Evolutionary conservation across 345 rosid genomes (phyloP), one percentile per base, ranked within the genome.

Genomic region (Stellera chamaejasme): DNA sequence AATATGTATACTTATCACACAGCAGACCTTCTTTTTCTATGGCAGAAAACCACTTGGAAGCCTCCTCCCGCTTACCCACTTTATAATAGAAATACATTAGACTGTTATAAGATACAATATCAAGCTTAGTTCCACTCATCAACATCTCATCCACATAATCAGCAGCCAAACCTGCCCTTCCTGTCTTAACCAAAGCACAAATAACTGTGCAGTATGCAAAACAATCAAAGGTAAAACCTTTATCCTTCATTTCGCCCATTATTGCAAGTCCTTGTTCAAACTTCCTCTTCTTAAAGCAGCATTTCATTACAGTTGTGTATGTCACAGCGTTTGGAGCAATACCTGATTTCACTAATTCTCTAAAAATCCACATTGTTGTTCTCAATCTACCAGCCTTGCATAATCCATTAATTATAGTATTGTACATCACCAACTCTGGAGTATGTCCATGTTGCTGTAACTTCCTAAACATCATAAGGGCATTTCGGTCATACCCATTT

Each of bases 211-310:
- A 80, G 61, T 82, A 77, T 0, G 80, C 95, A 46, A 76, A 89
- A 44, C 92, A 91, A 13, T 83, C 97, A 57, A 69, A 86, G 5
- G 85, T 83, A 59, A 68, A 75, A 15, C 97, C 97, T 64, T 67
- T 78, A 49, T 58, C 66, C 36, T 59, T 75, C 92, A 82, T 86
- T 65, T 69, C 77, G 4, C 45, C 43, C 15, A 86, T 69, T 56
- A 83, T 55, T 14, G 78, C 71, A 49, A 86, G 57, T 50, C 95
- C 90, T 66, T 77, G 76, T 13, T 75, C 54, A 59, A 78, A 70
- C 69, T 67, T 66, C 71, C 65, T 68, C 14, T 69, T 69, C 57
- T 74, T 80, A 45, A 86, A 82, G 68, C 78, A 86, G 14, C 77
- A 66, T 56, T 79, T 89, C 63, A 86, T 45, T n/a, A 86, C 65